Percentiles rank a stretch among this genome's conserved stretches.
Conservation (phyloP, 805 yeast genomes). For the Metschnikowia henanensis region DNA sequence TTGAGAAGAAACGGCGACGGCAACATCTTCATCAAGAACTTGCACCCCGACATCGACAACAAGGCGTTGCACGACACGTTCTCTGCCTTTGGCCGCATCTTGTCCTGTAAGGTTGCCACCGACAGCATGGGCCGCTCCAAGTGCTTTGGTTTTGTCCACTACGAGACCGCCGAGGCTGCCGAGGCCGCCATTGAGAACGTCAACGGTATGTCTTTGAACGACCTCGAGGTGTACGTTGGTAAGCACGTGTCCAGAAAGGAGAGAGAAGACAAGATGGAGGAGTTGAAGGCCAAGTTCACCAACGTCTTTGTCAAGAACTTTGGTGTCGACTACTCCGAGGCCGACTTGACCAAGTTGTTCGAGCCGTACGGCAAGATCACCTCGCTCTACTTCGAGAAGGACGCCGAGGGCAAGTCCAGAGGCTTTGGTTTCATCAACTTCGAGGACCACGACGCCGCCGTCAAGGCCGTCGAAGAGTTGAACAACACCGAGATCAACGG, state of each 20-base stretch:
- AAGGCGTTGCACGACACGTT: conserved; percentile 98
- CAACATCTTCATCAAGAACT: conserved; percentile 96
- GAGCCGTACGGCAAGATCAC: conserved; percentile 75
- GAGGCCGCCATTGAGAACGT: conserved; percentile 93
- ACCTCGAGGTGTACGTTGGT: conserved; percentile 93
- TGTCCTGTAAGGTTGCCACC: conserved; percentile 96
- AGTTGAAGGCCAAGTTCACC: conserved; percentile 89
- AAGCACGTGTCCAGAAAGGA: conserved; percentile 91
- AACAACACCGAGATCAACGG: conserved; percentile 86
- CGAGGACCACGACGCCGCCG: conserved; percentile 84
- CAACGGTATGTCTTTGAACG: conserved; percentile 97
- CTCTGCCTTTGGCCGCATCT: conserved; percentile 92
- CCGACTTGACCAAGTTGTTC: conserved; percentile 72
- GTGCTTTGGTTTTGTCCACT: conserved; percentile 98
- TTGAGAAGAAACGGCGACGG: conserved; percentile 94
- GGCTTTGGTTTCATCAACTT: conserved; percentile 97
- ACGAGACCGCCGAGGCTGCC: conserved; percentile 90
- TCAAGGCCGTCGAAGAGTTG: conserved; percentile 87
- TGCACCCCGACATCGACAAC: conserved; percentile 98
- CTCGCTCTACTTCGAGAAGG: conserved; percentile 77
- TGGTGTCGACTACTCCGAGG: conserved; percentile 65
- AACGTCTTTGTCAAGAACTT: conserved; percentile 95
- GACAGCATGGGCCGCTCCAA: conserved; percentile 90
- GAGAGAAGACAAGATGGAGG: conserved; percentile 91
- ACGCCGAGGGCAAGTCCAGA: conserved; percentile 83